Evolutionary conservation across 805 yeast species (phyloP).

Genomic region (Candida andamanensis): DNA sequence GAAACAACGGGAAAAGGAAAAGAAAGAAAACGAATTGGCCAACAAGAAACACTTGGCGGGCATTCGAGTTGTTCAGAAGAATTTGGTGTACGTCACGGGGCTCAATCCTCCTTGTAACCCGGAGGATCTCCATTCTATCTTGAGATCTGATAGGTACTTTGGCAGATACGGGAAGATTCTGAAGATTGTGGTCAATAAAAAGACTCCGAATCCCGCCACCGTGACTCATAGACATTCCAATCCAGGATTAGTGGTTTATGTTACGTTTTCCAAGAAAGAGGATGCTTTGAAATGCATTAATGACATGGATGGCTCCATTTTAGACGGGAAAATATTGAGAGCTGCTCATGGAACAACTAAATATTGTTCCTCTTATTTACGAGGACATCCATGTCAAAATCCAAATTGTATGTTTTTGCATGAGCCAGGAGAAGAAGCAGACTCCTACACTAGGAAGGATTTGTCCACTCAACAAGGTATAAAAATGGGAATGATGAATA

Average conservation of each 20-base stretch:
- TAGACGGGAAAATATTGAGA: constrained; percentile 83
- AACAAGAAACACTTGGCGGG: constrained; percentile 89
- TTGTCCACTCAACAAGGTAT: constrained; percentile 70
- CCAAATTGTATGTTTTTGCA: constrained; percentile 98
- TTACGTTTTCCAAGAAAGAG: constrained; percentile 86
- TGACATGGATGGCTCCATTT: constrained; percentile 86
- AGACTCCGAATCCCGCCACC: constrained; percentile 43
- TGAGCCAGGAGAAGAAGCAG: constrained; percentile 99
- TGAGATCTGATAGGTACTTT: constrained; percentile 87
- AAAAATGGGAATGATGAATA: constrained; percentile 47
- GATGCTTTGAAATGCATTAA: constrained; percentile 93
- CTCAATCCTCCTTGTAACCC: constrained; percentile 80
- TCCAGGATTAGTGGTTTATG: constrained; percentile 91
- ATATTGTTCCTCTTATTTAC: constrained; percentile 91
- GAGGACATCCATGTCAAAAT: constrained; percentile 96
- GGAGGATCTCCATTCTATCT: constrained; percentile 74
- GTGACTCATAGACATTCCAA: constrained; percentile 41
- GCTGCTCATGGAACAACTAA: constrained; percentile 99
- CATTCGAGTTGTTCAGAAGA: constrained; percentile 97
- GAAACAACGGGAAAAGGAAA: constrained; percentile 85
- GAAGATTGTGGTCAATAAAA: constrained; percentile 87
- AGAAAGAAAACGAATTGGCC: constrained; percentile 82
- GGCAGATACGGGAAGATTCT: constrained; percentile 98
- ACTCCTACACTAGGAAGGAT: constrained; percentile 87
- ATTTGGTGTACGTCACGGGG: constrained; percentile 93